Evolutionary conservation across 2,329 filamentous ascomycete genomes (phyloP).

Genomic region (Chalaropsis ovoidea): DNA sequence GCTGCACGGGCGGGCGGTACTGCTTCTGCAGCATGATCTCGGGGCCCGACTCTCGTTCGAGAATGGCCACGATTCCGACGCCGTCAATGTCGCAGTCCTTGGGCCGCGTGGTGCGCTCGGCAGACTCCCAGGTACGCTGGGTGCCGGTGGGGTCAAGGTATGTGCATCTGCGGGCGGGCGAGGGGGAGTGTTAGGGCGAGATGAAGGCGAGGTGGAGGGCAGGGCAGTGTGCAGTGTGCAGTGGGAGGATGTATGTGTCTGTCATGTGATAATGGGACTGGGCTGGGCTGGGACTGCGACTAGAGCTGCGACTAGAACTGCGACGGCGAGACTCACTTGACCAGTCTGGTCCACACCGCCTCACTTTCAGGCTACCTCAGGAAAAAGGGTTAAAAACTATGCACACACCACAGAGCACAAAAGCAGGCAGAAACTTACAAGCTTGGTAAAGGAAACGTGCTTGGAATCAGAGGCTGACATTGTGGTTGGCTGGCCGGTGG

Average conservation of each 20-base stretch:
- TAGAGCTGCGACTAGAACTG: too few species aligned
- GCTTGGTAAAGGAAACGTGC: constrained; percentile 23
- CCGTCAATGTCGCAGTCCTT: constrained; percentile 54
- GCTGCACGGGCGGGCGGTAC: constrained; percentile 52
- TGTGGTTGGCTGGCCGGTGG: neutral
- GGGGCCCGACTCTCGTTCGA: constrained; percentile 45
- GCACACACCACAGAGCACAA: neutral
- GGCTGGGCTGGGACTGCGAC: too few species aligned
- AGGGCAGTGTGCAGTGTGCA: too few species aligned
- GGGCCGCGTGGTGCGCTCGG: constrained; percentile 59
- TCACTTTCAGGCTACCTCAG: constrained; percentile 39
- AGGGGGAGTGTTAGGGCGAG: too few species aligned
- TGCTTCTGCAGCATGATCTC: constrained; percentile 57
- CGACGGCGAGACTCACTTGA: constrained; percentile 42
- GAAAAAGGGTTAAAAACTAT: neutral
- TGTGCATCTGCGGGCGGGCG: constrained; percentile 45
- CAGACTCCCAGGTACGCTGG: constrained; percentile 59
- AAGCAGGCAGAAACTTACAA: constrained; percentile 20
- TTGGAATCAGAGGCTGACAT: constrained; percentile 26
- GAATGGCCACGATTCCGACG: constrained; percentile 61
- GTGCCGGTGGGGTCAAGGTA: constrained; percentile 55
- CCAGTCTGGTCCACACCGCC: constrained; percentile 50
- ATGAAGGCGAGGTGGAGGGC: too few species aligned
- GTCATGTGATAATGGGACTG: too few species aligned
- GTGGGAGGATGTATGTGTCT: too few species aligned